Evolutionary conservation across 164 flowering plant species (phyloP), one percentile per base, ranked within the genome.

Genomic region (Piper longum): DNA sequence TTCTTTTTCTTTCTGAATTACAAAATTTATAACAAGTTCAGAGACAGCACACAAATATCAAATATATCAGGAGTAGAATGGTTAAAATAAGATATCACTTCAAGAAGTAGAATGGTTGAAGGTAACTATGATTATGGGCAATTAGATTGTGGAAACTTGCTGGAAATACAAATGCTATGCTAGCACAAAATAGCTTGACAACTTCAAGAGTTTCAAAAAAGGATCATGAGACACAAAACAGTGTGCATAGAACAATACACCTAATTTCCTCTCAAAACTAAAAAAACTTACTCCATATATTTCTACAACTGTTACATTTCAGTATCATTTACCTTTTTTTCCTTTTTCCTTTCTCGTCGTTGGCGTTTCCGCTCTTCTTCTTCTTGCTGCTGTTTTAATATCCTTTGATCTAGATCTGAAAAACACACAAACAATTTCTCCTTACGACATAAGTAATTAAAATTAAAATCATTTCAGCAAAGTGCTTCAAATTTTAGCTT

Each of bases 261-360:
- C 36, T 0, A 26, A 26, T 26, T 26, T 26, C 36, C 36, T 2
- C 36, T 26, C 36, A 26, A 26, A 26, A 26, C 36, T 26, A 26
- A 26, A 26, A 26, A 26, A 26, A 26, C 36, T 26, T 26, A 26
- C 36, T 26, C 36, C 36, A 26, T 2, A 26, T 41, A 26, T 4
- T 13, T 57, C 41, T 26, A 26, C 36, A 57, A 40, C 56, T 48
- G 14, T 48, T 48, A 48, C 48, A 44, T 26, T 56, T 9, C 26
- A 1, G 14, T 18, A 39, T 26, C 14, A 68, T 75, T 66, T 65
- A 86, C 97, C 95, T 90, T 89, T 78, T 92, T 93, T 75, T 93
- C 98, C 83, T 93, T 93, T 83, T 90, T 93, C 62, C 77, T 88
- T 71, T 90, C 97, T 63, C 96, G 78, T 1, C 91, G 85, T 62